Conservation (phyloP, 257 asterid species). For the Nicotiana paniculata region DNA sequence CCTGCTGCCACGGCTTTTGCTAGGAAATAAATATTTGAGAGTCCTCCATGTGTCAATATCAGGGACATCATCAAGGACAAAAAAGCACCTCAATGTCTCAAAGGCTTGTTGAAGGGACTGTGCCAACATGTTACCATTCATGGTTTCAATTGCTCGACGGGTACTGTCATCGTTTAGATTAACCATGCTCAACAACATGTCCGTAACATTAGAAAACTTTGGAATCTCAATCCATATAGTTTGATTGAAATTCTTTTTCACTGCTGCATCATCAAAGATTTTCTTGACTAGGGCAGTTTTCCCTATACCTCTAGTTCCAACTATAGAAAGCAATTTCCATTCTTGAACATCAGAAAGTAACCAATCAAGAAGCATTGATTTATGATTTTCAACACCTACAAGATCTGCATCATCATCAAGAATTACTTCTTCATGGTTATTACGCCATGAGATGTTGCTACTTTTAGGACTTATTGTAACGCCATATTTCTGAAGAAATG, state of each 20-base stretch:
- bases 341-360: conserved; percentile 2
- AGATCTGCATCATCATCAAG: conserved; percentile 14
- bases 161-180: background rate
- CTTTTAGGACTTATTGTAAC: background rate
- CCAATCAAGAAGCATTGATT: conserved; percentile 6
- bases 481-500: conserved; percentile 10
- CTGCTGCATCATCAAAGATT: conserved; percentile 16
- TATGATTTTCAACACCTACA: conserved; percentile 17
- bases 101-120: background rate
- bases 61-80: conserved; percentile 27
- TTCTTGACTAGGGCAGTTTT: conserved; percentile 25
- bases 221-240: conserved; percentile 17
- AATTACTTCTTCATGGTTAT: conserved; percentile 8
- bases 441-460: background rate
- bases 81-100: background rate
- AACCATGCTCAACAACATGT: background rate
- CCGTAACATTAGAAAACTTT: background rate
- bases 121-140: conserved; percentile 1
- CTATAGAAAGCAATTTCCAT: conserved; percentile 17
- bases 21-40: conserved; percentile 14
- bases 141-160: background rate
- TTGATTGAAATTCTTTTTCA: conserved; percentile 4
- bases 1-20: conserved; percentile 9
- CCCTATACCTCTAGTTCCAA: conserved; percentile 30
- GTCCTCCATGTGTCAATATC: conserved; percentile 9